These are phyloP conservation scores for Nicotiana obtusifolia DNA, from an alignment of 257 asterid genomes.

Conservation along the genomic window DNA sequence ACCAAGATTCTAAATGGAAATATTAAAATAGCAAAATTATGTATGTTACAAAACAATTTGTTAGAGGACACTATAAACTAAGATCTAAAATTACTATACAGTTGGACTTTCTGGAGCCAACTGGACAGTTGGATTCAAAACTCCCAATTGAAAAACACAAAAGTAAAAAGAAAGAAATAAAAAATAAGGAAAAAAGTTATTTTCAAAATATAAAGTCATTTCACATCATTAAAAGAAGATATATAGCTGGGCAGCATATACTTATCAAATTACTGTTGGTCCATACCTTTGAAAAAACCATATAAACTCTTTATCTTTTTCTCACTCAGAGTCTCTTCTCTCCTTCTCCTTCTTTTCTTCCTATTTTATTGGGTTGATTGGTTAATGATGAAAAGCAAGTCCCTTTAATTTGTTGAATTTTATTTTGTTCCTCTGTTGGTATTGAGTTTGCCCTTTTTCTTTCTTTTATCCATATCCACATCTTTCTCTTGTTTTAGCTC, in stretches of 20 bases:
- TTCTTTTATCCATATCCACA: slow-evolving; percentile 3
- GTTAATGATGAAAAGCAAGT: slow-evolving; percentile 27
- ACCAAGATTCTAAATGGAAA: neutral
- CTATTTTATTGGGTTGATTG: slow-evolving; percentile 26
- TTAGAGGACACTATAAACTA: neutral
- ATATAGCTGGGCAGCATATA: slow-evolving; percentile 28
- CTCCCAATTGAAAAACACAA: neutral
- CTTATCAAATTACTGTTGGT: slow-evolving; percentile 11
- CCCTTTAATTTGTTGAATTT: slow-evolving; percentile 8
- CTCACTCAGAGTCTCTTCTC: slow-evolving; percentile 1
- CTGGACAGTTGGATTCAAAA: slow-evolving; percentile 8
- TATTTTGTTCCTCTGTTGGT: neutral
- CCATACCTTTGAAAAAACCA: slow-evolving; percentile 7
- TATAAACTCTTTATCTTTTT: neutral
- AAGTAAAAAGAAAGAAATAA: neutral
- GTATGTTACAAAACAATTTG: neutral
- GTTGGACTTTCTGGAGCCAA: slow-evolving; percentile 8
- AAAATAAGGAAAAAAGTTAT: neutral
- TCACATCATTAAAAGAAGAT: slow-evolving; percentile 21
- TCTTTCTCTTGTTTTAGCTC: neutral
- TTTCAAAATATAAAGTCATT: slow-evolving; percentile 14
- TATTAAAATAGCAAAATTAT: neutral
- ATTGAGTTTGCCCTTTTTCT: neutral
- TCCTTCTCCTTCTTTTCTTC: neutral
- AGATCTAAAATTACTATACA: neutral